Percentiles rank a stretch among this genome's conserved stretches.
Conservation (phyloP, 352 stramenopile species). For the Pythium biforme region DNA sequence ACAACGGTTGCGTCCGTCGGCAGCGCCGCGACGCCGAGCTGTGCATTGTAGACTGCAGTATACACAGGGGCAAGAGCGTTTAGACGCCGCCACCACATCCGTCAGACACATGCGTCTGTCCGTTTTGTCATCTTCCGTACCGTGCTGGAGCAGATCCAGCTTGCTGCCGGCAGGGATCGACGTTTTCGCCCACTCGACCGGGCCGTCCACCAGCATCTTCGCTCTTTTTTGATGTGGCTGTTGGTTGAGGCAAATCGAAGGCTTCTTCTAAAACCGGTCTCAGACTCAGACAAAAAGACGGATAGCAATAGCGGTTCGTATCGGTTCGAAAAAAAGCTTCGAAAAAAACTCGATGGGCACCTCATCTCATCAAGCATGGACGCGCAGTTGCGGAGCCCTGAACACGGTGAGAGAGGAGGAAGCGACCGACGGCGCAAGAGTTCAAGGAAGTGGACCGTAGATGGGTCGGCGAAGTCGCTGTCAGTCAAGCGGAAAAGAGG, state of each 20-base stretch:
- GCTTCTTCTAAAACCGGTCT: constrained; percentile 12
- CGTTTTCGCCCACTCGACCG: constrained; percentile 39
- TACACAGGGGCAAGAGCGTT: background rate
- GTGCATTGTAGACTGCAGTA: constrained; percentile 40
- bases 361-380: background rate
- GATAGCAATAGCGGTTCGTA: background rate
- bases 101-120: background rate
- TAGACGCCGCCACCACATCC: background rate
- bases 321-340: constrained; percentile 9
- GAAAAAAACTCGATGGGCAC: constrained; percentile 4
- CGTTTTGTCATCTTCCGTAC: constrained; percentile 9
- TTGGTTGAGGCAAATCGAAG: background rate
- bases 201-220: constrained; percentile 44
- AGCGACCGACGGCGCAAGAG: background rate
- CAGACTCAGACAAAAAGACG: background rate
- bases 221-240: background rate
- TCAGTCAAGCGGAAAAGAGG: no score
- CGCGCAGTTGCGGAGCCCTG: background rate
- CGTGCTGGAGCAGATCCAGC: constrained; percentile 43
- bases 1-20: constrained; percentile 34
- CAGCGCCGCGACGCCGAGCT: constrained; percentile 39
- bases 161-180: constrained; percentile 31
- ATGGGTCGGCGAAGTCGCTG: no score
- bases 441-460: background rate
- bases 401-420: background rate